Evolutionary conservation across 2,329 filamentous ascomycete species (phyloP).

Genomic region (Penicillium sp.): DNA sequence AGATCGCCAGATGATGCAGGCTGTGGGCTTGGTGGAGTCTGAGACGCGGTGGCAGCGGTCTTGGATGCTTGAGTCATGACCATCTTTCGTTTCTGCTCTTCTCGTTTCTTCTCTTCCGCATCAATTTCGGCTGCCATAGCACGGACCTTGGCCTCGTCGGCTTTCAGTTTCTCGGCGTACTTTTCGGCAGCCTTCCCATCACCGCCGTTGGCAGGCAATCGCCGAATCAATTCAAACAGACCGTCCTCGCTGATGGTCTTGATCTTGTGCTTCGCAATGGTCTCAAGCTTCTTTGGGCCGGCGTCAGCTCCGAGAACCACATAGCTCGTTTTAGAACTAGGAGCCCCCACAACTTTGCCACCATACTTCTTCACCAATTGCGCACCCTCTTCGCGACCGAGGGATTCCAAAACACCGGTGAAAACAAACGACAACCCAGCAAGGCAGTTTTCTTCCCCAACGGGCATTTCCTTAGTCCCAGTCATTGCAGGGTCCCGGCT

Average conservation of each 20-base stretch:
- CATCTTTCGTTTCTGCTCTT: constrained; percentile 40
- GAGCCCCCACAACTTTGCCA: constrained; percentile 79
- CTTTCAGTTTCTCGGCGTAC: constrained; percentile 76
- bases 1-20: constrained; percentile 56
- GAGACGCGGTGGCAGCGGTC: constrained; percentile 41
- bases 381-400: constrained; percentile 81
- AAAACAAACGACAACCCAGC: constrained; percentile 91
- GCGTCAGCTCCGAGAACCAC: constrained; percentile 89
- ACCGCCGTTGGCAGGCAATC: constrained; percentile 80
- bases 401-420: constrained; percentile 76
- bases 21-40: constrained; percentile 44
- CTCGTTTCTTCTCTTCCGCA: constrained; percentile 65
- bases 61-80: constrained; percentile 41
- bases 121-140: constrained; percentile 83
- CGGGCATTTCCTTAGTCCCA: constrained; percentile 69
- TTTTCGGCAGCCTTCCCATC: constrained; percentile 84
- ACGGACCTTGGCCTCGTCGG: constrained; percentile 78
- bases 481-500: constrained; percentile 62
- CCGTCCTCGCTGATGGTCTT: constrained; percentile 95
- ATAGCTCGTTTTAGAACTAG: constrained; percentile 90
- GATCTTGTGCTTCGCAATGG: constrained; percentile 73
- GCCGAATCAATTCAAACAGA: constrained; percentile 78
- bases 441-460: constrained; percentile 83
- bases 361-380: constrained; percentile 88
- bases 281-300: constrained; percentile 86